Conservation (phyloP, 2,329 filamentous ascomycete species). For the Botrytis aclada region DNA sequence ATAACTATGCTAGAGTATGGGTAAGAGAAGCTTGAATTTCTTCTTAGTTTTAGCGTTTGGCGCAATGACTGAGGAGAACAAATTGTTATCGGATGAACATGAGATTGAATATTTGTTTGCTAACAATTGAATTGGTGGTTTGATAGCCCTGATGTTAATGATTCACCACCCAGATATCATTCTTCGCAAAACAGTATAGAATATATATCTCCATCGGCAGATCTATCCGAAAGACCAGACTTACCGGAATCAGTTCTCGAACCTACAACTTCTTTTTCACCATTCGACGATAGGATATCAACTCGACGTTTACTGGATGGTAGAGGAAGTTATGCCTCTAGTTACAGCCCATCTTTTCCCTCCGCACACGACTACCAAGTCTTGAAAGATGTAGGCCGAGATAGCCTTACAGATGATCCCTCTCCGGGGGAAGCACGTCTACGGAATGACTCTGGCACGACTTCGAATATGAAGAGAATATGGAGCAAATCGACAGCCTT, state of each 20-base stretch:
- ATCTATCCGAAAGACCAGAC: conserved; percentile 8
- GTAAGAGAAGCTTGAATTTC: neutral
- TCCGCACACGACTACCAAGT: conserved; percentile 5
- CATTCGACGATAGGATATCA: conserved; percentile 1
- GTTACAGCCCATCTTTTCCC: neutral
- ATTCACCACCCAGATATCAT: neutral
- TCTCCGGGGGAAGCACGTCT: neutral
- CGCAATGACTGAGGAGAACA: neutral
- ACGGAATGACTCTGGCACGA: neutral
- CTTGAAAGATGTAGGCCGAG: neutral
- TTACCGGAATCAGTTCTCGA: neutral
- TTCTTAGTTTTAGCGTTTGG: neutral
- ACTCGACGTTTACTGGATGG: neutral
- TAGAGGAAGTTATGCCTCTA: neutral
- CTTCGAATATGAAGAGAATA: conserved; percentile 11
- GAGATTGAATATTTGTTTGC: neutral
- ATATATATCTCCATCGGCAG: conserved; percentile 4
- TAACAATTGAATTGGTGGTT: neutral
- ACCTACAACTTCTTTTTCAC: neutral
- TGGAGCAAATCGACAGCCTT: conserved; percentile 9
- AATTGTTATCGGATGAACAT: neutral
- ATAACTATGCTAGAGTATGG: conserved; percentile 16
- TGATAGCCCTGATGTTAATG: neutral
- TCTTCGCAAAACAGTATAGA: neutral
- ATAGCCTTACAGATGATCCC: neutral